Conservation (phyloP, 768 basidiomycete genomes). For the Thelephora aurantiotincta region DNA sequence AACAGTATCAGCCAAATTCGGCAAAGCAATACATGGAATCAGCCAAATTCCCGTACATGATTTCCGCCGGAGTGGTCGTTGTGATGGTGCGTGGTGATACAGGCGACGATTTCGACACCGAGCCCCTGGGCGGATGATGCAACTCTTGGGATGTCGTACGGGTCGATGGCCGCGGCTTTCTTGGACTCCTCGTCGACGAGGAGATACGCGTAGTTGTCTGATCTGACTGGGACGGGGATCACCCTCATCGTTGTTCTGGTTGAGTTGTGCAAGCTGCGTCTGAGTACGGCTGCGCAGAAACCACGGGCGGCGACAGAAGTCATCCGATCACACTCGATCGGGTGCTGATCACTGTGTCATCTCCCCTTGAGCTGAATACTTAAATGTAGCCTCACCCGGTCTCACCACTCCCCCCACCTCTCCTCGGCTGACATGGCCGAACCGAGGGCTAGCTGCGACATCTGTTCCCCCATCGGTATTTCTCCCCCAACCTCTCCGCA, state of each 20-base stretch:
- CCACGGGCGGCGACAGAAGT: background rate
- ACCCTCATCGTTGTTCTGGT: slow-evolving; percentile 40
- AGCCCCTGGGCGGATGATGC: slow-evolving; percentile 42
- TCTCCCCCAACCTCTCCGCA: too few relatives aligned
- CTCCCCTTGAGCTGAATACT: too few relatives aligned
- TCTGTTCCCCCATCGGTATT: too few relatives aligned
- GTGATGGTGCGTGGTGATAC: slow-evolving; percentile 89
- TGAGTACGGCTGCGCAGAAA: slow-evolving; percentile 1
- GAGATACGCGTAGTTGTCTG: slow-evolving; percentile 80
- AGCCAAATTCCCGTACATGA: slow-evolving; percentile 28
- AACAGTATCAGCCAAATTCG: background rate
- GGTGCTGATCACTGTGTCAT: too few relatives aligned
- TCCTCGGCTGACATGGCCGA: too few relatives aligned
- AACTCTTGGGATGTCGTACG: slow-evolving; percentile 64
- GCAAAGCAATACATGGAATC: background rate
- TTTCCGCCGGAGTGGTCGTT: slow-evolving; percentile 85
- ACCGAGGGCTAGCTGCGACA: too few relatives aligned
- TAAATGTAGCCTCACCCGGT: too few relatives aligned
- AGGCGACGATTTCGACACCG: slow-evolving; percentile 53
- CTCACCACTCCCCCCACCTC: too few relatives aligned
- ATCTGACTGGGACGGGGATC: slow-evolving; percentile 62
- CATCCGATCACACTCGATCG: too few relatives aligned
- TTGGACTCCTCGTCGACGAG: slow-evolving; percentile 55
- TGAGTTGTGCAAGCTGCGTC: slow-evolving; percentile 12
- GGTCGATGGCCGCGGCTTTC: slow-evolving; percentile 69